phyloP scores from a whole-genome alignment of 306 rosid genomes.

The Castanea mollissima region DNA sequence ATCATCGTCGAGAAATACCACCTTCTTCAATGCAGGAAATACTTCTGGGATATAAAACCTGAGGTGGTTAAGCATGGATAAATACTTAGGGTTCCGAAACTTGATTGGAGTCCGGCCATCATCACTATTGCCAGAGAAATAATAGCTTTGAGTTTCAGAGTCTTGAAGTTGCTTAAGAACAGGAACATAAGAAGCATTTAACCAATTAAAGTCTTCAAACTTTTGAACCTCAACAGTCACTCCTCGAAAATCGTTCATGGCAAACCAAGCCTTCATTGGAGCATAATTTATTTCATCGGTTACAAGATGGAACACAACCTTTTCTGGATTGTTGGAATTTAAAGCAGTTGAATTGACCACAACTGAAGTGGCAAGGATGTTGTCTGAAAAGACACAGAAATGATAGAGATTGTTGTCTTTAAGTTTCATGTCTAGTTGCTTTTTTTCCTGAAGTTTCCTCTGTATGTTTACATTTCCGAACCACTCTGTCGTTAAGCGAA shows the following conservation, averaged over 20 bases:
- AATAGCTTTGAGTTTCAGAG: slow-evolving; percentile 81
- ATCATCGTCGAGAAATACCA: slow-evolving; percentile 84
- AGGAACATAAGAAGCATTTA: slow-evolving; percentile 89
- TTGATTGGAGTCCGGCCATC: slow-evolving; percentile 80
- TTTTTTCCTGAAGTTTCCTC: slow-evolving; percentile 54
- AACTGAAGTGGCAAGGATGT: slow-evolving; percentile 84
- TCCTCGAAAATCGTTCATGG: slow-evolving; percentile 61
- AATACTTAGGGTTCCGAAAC: slow-evolving; percentile 87
- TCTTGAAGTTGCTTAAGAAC: slow-evolving; percentile 96
- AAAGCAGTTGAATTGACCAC: slow-evolving; percentile 83
- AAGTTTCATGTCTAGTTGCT: slow-evolving; percentile 59
- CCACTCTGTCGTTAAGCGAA: slow-evolving; percentile 78
- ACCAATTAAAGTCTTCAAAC: slow-evolving; percentile 79
- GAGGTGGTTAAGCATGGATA: slow-evolving; percentile 91
- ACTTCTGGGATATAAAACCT: slow-evolving; percentile 91
- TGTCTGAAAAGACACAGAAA: slow-evolving; percentile 83
- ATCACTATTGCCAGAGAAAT: slow-evolving; percentile 69
- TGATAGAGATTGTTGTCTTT: slow-evolving; percentile 66
- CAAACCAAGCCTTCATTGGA: slow-evolving; percentile 89
- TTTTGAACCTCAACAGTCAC: slow-evolving; percentile 74
- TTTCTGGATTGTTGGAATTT: slow-evolving; percentile 60
- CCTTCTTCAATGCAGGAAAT: slow-evolving; percentile 73
- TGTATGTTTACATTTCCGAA: slow-evolving; percentile 50
- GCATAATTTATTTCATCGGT: slow-evolving; percentile 83
- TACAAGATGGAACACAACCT: slow-evolving; percentile 77